Evolutionary conservation across 345 rosid genomes (phyloP).

Genomic region (Populus simonii): DNA sequence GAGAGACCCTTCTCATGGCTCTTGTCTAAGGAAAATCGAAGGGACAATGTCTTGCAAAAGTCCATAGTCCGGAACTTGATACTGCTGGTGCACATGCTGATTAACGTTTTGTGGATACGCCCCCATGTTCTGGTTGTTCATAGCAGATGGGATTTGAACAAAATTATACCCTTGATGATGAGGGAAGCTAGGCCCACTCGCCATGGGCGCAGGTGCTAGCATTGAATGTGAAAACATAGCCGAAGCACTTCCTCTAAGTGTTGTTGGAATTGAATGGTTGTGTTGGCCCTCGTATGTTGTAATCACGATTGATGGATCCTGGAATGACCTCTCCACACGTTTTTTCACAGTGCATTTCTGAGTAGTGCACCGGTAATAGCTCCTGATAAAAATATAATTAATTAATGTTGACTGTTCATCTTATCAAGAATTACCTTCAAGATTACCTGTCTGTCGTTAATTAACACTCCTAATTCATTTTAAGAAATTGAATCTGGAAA

Average conservation of each 20-base stretch:
- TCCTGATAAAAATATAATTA: slow-evolving; percentile 13
- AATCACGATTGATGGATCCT: slow-evolving; percentile 28
- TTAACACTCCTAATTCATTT: neutral
- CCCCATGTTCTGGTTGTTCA: slow-evolving; percentile 15
- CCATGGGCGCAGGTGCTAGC: slow-evolving; percentile 28
- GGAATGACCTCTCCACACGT: slow-evolving; percentile 30
- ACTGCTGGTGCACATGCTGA: slow-evolving; percentile 29
- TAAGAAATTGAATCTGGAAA: neutral
- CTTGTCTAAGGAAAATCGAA: slow-evolving; percentile 60
- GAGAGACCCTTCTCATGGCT: slow-evolving; percentile 36
- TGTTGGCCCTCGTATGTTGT: slow-evolving; percentile 37
- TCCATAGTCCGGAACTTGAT: slow-evolving; percentile 59
- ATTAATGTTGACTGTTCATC: no score
- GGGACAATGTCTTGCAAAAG: slow-evolving; percentile 81
- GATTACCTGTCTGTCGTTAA: no score
- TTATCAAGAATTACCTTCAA: no score
- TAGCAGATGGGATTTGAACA: slow-evolving; percentile 21
- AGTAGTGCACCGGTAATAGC: slow-evolving; percentile 36
- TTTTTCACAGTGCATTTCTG: slow-evolving; percentile 36
- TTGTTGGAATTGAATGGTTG: slow-evolving; percentile 27
- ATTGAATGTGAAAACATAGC: slow-evolving; percentile 27
- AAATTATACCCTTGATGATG: slow-evolving; percentile 37
- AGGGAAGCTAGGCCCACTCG: slow-evolving; percentile 31
- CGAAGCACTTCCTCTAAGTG: slow-evolving; percentile 31
- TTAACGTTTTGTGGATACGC: slow-evolving; percentile 32